Evolutionary conservation across 768 basidiomycete genomes (phyloP).

Genomic region (Auricularia cornea): DNA sequence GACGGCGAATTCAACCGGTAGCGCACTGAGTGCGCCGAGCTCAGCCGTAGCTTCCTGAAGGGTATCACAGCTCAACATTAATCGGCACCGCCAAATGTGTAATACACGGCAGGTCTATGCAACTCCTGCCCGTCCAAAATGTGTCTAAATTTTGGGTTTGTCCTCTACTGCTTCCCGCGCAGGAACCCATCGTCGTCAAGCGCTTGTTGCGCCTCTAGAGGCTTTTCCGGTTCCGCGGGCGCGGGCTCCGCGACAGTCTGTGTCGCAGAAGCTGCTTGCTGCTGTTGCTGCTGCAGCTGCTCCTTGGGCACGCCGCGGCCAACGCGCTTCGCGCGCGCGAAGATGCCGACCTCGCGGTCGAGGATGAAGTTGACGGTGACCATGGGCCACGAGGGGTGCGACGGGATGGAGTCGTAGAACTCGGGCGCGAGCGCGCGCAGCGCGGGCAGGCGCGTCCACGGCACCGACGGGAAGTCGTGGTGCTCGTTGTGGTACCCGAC

Average conservation of each 20-base stretch:
- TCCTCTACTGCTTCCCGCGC: neutral
- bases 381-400: conserved; percentile 91
- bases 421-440: conserved; percentile 81
- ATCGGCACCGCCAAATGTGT: too few relatives aligned
- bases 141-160: neutral
- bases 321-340: conserved; percentile 74
- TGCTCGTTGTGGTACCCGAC: conserved; percentile 99
- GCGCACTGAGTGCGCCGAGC: too few relatives aligned
- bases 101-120: too few relatives aligned
- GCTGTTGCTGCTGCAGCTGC: neutral
- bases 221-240: neutral
- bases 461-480: conserved; percentile 94
- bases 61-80: too few relatives aligned
- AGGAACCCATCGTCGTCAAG: neutral
- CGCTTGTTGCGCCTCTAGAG: neutral
- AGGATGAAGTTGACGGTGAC: conserved; percentile 91
- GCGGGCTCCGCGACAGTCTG: neutral
- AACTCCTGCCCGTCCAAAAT: too few relatives aligned
- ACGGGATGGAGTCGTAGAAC: conserved; percentile 81
- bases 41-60: too few relatives aligned
- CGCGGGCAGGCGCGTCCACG: conserved; percentile 88
- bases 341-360: conserved; percentile 81
- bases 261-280: neutral
- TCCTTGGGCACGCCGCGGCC: conserved; percentile 9
- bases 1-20: too few relatives aligned